phyloP scores from a whole-genome alignment of 345 rosid genomes.

The Populus alba region DNA sequence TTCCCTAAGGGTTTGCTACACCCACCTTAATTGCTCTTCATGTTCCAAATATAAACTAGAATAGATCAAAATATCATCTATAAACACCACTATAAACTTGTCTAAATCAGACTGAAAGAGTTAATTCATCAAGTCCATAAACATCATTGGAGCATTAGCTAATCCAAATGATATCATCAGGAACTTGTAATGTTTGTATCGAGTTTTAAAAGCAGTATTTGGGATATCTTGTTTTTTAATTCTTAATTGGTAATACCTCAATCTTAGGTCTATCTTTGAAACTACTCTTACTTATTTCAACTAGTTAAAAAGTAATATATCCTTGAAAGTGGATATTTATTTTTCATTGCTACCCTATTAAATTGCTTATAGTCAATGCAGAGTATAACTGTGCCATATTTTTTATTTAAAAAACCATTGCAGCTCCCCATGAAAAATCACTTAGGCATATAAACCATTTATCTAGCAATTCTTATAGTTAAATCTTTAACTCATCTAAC shows the following conservation, averaged over 20 bases:
- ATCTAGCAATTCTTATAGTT: no score
- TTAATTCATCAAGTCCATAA: neutral
- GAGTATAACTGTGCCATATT: neutral
- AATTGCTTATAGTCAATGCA: no score
- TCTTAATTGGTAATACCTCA: neutral
- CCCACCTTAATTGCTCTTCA: neutral
- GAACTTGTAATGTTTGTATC: neutral
- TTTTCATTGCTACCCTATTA: no score
- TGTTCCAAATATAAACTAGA: neutral
- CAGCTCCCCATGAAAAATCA: neutral
- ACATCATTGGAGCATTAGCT: neutral
- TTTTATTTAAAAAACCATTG: neutral
- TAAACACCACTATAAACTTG: neutral
- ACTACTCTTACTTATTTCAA: neutral
- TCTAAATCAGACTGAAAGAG: neutral
- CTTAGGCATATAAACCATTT: neutral
- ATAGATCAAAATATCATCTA: conserved; percentile 3
- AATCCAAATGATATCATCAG: neutral
- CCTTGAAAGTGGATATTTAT: no score
- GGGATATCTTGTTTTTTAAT: neutral
- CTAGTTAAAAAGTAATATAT: neutral
- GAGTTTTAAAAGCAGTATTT: neutral
- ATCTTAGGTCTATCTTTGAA: no score
- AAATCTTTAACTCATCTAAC: no score
- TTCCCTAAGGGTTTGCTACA: neutral